phyloP scores from a whole-genome alignment of 2,329 filamentous ascomycete genomes.

The Penicillium sp. region DNA sequence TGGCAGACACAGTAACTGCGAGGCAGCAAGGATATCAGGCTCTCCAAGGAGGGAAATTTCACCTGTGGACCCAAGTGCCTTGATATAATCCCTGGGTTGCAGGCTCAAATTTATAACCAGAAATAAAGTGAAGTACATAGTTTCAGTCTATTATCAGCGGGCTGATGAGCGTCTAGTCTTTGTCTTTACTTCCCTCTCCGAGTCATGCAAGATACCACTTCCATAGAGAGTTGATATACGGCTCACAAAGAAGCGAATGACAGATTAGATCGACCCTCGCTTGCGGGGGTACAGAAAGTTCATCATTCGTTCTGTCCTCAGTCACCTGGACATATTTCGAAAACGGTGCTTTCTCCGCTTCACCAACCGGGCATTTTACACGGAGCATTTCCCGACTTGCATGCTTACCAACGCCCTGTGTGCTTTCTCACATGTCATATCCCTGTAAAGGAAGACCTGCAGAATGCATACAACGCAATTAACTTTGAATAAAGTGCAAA shows the following conservation, averaged over 20 bases:
- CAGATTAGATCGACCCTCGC: background rate
- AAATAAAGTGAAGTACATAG: background rate
- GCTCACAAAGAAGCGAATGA: background rate
- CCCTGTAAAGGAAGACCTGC: background rate
- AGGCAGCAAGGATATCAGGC: too few species aligned
- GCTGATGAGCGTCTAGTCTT: too few species aligned
- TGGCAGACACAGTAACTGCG: slow-evolving; percentile 48
- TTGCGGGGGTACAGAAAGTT: background rate
- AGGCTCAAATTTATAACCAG: slow-evolving; percentile 41
- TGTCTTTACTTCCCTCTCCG: too few species aligned
- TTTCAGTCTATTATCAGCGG: too few species aligned
- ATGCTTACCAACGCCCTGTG: background rate
- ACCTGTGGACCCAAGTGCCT: slow-evolving; percentile 39
- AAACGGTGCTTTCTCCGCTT: background rate
- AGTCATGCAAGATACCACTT: too few species aligned
- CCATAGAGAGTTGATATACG: too few species aligned
- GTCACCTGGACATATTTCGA: background rate
- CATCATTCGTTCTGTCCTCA: too few species aligned
- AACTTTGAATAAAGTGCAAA: background rate
- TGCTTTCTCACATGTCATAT: background rate
- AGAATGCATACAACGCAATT: background rate
- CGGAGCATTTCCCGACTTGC: background rate
- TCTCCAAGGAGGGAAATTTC: too few species aligned
- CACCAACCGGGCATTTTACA: background rate
- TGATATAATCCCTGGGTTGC: slow-evolving; percentile 44